These are phyloP conservation scores for Aspergillus sparsus DNA, from an alignment of 495 filamentous ascomycete genomes.

Conservation along the genomic window DNA sequence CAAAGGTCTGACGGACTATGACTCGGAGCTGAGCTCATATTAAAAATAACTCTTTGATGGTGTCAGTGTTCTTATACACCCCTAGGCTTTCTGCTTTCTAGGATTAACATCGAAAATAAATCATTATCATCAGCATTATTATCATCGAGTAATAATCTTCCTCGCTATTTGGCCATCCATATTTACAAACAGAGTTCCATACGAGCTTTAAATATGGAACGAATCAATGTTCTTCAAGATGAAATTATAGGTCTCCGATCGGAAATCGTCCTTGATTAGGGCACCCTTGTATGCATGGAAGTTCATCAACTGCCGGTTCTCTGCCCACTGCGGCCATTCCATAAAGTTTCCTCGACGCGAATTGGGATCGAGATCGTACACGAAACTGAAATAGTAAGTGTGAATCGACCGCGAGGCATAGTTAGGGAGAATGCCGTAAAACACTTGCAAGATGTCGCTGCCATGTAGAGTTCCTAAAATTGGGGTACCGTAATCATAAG, in stretches of 20 bases:
- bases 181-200: no score
- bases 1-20: constrained; percentile 40
- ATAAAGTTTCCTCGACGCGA: constrained; percentile 35
- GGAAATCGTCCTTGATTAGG: constrained; percentile 61
- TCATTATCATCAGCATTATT: neutral
- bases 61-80: neutral
- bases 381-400: constrained; percentile 65
- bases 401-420: constrained; percentile 60
- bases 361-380: constrained; percentile 68
- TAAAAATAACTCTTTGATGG: constrained; percentile 27
- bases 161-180: no score
- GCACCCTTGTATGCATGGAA: constrained; percentile 48
- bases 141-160: neutral
- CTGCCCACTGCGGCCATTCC: constrained; percentile 65
- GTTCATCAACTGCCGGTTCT: constrained; percentile 55
- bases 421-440: constrained; percentile 61
- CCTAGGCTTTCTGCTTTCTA: neutral
- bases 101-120: neutral
- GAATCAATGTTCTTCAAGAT: constrained; percentile 45
- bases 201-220: constrained; percentile 51
- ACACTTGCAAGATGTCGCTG: constrained; percentile 65
- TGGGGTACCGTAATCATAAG: constrained; percentile 67
- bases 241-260: constrained; percentile 49
- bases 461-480: constrained; percentile 74
- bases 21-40: constrained; percentile 53